Conservation (phyloP, 768 basidiomycete genomes). For the Cystoderma amianthinum region DNA sequence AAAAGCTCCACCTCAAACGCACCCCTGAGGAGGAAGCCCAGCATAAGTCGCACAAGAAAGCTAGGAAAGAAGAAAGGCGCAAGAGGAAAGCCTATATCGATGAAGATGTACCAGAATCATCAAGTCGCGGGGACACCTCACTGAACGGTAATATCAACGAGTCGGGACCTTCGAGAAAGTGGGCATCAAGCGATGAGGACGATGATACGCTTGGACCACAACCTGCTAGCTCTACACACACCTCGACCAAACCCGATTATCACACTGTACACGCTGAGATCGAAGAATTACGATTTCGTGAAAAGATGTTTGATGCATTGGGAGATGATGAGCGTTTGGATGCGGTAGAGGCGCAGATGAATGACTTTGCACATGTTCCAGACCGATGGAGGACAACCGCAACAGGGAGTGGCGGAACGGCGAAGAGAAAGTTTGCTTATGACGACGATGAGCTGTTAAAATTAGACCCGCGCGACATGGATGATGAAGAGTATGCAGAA, state of each 20-base stretch:
- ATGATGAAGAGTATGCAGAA: constrained; percentile 83
- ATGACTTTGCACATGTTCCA: constrained; percentile 67
- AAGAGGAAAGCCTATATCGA: constrained; percentile 18
- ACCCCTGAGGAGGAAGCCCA: constrained; percentile 55
- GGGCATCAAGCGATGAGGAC: constrained; percentile 45
- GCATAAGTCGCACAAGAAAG: constrained; percentile 29
- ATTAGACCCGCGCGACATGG: constrained; percentile 48
- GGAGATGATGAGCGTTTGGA: constrained; percentile 70
- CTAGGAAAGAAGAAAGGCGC: constrained; percentile 26
- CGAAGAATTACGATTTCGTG: constrained; percentile 62
- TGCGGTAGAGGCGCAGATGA: constrained; percentile 53
- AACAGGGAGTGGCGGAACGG: constrained; percentile 16
- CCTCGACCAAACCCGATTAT: constrained; percentile 28
- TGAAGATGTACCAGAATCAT: constrained; percentile 10
- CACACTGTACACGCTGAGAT: constrained; percentile 44
- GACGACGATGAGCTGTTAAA: constrained; percentile 32
- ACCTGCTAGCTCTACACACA: constrained; percentile 6
- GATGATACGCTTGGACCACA: constrained; percentile 14
- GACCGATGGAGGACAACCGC: constrained; percentile 52
- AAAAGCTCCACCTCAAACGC: constrained; percentile 56
- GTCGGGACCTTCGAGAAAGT: constrained; percentile 28
- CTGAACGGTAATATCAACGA: constrained; percentile 9
- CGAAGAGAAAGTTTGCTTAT: constrained; percentile 12
- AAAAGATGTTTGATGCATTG: constrained; percentile 68
- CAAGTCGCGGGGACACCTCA: constrained; percentile 16